Conservation (phyloP, 345 rosid species). For the Euclidium syriacum region DNA sequence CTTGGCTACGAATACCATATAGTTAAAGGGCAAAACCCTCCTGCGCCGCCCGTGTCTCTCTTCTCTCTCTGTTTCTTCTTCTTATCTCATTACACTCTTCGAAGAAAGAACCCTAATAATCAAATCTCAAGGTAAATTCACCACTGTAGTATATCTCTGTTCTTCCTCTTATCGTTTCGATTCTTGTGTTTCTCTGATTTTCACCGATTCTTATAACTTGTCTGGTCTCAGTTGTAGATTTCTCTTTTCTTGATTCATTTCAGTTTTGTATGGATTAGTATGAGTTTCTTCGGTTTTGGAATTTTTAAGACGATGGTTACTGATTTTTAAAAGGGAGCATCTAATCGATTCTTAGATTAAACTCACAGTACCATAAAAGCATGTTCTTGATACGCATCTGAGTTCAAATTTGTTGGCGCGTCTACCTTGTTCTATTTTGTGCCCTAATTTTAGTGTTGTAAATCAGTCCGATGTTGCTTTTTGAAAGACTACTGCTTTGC, state of each 20-base stretch:
- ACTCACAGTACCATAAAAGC: not conserved
- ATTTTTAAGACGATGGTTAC: not conserved
- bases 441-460: not conserved
- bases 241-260: not conserved
- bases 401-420: not conserved
- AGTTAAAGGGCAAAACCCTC: constrained; percentile 25
- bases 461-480: not conserved
- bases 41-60: constrained; percentile 30
- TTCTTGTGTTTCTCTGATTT: not conserved
- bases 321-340: not conserved
- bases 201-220: not conserved
- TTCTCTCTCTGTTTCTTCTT: not conserved
- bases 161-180: not conserved
- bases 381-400: not conserved
- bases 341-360: constrained; percentile 7
- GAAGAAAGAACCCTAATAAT: constrained; percentile 6
- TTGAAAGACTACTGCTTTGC: not conserved
- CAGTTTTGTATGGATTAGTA: not conserved
- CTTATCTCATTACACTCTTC: constrained; percentile 21
- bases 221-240: not conserved
- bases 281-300: not conserved
- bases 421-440: not conserved
- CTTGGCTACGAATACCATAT: constrained; percentile 11
- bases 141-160: not conserved
- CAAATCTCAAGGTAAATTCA: constrained; percentile 29